A percentile compares a stretch with the other conserved stretches of the same genome.
Evolutionary conservation across 768 basidiomycete species (phyloP).

Genomic region (Pulveroboletus sp.): DNA sequence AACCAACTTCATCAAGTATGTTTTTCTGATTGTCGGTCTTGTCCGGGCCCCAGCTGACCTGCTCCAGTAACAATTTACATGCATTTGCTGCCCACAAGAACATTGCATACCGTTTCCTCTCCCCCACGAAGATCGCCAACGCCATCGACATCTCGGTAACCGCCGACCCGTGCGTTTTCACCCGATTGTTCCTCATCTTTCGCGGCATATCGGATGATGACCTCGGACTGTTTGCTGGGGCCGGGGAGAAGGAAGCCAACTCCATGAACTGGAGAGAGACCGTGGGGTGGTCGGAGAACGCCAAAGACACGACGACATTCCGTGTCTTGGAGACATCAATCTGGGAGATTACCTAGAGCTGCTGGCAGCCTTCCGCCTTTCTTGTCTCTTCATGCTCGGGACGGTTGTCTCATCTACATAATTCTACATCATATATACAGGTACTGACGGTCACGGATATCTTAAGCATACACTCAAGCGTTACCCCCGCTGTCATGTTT

Average conservation of each 20-base stretch:
- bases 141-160: slow-evolving; percentile 89
- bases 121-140: slow-evolving; percentile 71
- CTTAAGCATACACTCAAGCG: slow-evolving; percentile 21
- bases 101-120: slow-evolving; percentile 86
- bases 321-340: slow-evolving; percentile 77
- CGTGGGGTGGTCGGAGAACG: slow-evolving; percentile 77
- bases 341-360: slow-evolving; percentile 57
- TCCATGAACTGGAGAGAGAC: slow-evolving; percentile 74
- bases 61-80: slow-evolving; percentile 64
- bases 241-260: slow-evolving; percentile 86
- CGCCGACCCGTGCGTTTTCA: slow-evolving; percentile 74
- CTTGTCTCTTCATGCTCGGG: slow-evolving; percentile 5
- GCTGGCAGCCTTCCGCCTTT: slow-evolving; percentile 14
- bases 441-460: slow-evolving; percentile 18
- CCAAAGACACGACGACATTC: slow-evolving; percentile 69
- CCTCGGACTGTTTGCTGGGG: slow-evolving; percentile 63
- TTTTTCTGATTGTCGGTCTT: slow-evolving; percentile 9
- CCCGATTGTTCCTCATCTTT: slow-evolving; percentile 81
- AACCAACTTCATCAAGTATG: slow-evolving; percentile 75
- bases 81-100: slow-evolving; percentile 75
- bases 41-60: not conserved
- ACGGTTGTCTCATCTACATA: slow-evolving; percentile 8
- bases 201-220: slow-evolving; percentile 81
- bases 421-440: slow-evolving; percentile 4
- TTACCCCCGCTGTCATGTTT: slow-evolving; percentile 20